Conservation (phyloP, 2,329 filamentous ascomycete genomes). For the Ophiostoma triangulosporum region DNA sequence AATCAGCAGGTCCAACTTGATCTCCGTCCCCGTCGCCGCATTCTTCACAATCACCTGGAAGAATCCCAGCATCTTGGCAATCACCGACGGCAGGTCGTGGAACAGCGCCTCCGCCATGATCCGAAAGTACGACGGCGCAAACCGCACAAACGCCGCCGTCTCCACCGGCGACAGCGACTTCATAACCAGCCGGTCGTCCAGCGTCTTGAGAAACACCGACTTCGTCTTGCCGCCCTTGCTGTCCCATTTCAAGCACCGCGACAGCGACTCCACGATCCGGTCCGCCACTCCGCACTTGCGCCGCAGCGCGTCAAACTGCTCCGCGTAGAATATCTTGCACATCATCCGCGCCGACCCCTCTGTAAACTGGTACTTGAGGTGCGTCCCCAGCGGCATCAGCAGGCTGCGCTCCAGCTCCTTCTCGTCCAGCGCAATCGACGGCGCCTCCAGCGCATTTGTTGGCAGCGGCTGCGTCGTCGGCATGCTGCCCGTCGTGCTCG, state of each 20-base stretch:
- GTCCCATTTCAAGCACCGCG: conserved; percentile 93
- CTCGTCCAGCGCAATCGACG: conserved; percentile 27
- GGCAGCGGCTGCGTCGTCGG: background rate
- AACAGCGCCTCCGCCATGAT: conserved; percentile 96
- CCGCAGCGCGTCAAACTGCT: conserved; percentile 90
- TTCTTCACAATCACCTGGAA: conserved; percentile 98
- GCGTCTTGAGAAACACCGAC: conserved; percentile 89
- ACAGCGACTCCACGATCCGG: conserved; percentile 87
- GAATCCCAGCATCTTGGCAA: conserved; percentile 98
- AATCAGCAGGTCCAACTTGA: conserved; percentile 83
- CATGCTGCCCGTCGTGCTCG: background rate
- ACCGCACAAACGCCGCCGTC: conserved; percentile 84
- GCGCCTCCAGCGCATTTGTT: background rate
- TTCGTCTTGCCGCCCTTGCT: conserved; percentile 97
- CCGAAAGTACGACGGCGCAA: conserved; percentile 91
- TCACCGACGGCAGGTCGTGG: conserved; percentile 87
- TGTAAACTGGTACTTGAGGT: conserved; percentile 90
- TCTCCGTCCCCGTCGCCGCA: conserved; percentile 76
- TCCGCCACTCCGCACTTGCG: conserved; percentile 88
- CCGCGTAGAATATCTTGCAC: conserved; percentile 97
- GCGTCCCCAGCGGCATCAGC: conserved; percentile 71
- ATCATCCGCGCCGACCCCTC: conserved; percentile 90
- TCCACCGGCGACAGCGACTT: conserved; percentile 86
- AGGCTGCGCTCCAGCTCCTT: conserved; percentile 74
- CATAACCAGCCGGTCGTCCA: conserved; percentile 86